Evolutionary conservation across 2,329 filamentous ascomycete species (phyloP).

Genomic region (Ampelomyces quisqualis): DNA sequence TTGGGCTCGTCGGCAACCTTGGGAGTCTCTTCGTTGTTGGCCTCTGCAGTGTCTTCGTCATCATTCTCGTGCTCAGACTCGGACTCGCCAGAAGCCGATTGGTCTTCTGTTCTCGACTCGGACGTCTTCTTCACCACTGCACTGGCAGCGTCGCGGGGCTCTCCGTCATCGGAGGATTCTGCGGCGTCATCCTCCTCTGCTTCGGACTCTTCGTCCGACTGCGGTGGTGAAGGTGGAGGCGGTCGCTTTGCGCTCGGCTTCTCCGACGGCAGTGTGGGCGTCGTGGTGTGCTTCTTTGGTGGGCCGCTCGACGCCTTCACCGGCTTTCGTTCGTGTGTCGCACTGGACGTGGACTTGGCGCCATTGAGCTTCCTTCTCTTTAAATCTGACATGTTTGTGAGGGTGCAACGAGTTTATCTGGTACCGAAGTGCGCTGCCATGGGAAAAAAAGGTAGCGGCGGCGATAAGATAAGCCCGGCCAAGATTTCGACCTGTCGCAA

Average conservation of each 20-base stretch:
- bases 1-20: constrained; percentile 39
- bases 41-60: background rate
- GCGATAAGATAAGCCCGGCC: constrained; percentile 26
- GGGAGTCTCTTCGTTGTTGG: background rate
- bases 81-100: too few relatives aligned
- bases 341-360: constrained; percentile 6
- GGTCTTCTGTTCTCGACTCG: too few relatives aligned
- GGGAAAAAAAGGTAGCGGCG: constrained; percentile 16
- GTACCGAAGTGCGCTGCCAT: background rate
- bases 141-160: background rate
- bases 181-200: constrained; percentile 25
- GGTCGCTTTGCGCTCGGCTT: constrained; percentile 1
- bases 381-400: constrained; percentile 40
- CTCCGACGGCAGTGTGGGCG: constrained; percentile 5
- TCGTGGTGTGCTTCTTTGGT: constrained; percentile 13
- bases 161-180: background rate
- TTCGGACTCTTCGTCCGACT: constrained; percentile 27
- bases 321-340: constrained; percentile 15
- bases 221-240: constrained; percentile 6
- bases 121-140: background rate
- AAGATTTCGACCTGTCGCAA: constrained; percentile 21
- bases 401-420: constrained; percentile 6
- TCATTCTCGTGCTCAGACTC: constrained; percentile 1
- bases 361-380: constrained; percentile 48
- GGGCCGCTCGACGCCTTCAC: constrained; percentile 19